These are phyloP conservation scores for Tagetes patula DNA, from an alignment of 129 eudicot species.

Conservation along the genomic window DNA sequence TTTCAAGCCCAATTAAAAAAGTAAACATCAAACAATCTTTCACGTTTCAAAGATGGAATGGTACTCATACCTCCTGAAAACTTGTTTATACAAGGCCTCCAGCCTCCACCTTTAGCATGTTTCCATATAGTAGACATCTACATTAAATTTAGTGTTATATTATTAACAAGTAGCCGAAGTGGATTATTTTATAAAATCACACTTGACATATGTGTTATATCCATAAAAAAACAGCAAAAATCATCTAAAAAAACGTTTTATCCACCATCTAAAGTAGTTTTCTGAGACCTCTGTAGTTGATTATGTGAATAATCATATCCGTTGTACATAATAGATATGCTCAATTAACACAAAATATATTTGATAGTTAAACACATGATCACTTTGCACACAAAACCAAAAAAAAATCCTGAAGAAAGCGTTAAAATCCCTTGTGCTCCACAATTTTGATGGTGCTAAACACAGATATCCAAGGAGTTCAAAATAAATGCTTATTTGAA, in stretches of 20 bases:
- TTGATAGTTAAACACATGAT: not conserved
- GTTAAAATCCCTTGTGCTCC: not conserved
- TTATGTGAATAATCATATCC: not conserved
- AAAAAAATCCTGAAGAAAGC: not conserved
- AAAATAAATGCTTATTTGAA: not conserved
- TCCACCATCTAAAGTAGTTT: not conserved
- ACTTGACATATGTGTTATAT: not conserved
- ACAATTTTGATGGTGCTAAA: conserved; percentile 2
- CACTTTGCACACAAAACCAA: conserved; percentile 8
- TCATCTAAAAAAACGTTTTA: not conserved
- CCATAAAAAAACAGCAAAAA: not conserved
- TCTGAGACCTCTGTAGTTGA: not conserved
- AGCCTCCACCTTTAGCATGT: conserved; percentile 76
- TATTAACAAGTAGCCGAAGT: conserved; percentile 20
- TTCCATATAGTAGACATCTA: conserved; percentile 94
- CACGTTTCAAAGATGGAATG: not conserved
- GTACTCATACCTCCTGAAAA: conserved; percentile 66
- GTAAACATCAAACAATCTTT: conserved; percentile 10
- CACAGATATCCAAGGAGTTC: not conserved
- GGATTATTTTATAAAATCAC: not conserved
- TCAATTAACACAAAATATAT: not conserved
- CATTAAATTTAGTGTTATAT: conserved; percentile 28
- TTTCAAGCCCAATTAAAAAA: not conserved
- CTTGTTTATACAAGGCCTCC: conserved; percentile 87
- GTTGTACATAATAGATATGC: not conserved